Conservation (phyloP, 495 filamentous ascomycete genomes). For the Staphylotrichum tortipilum region DNA sequence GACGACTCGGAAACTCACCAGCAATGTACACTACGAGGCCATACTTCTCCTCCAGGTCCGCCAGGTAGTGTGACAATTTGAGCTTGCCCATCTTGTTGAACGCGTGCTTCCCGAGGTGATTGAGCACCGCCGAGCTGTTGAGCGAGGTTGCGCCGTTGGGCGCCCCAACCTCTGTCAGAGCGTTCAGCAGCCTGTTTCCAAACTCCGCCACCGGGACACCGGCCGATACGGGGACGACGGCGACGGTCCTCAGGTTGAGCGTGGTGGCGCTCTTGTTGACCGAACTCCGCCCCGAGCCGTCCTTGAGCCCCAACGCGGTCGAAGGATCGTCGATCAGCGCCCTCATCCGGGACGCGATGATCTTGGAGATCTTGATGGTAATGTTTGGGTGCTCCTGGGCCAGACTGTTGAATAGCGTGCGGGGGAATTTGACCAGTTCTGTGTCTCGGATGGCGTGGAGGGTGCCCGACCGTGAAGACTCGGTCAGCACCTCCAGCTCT, state of each 20-base stretch:
- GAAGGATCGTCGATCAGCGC: slow-evolving; percentile 71
- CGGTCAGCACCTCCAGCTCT: slow-evolving; percentile 94
- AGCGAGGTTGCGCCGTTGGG: slow-evolving; percentile 84
- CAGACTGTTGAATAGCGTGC: slow-evolving; percentile 93
- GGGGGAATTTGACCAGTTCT: slow-evolving; percentile 90
- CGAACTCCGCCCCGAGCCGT: slow-evolving; percentile 49
- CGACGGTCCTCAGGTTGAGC: slow-evolving; percentile 84
- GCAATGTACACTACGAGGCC: slow-evolving; percentile 93
- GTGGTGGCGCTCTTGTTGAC: slow-evolving; percentile 68
- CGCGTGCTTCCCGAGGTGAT: slow-evolving; percentile 88
- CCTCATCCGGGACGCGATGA: slow-evolving; percentile 93
- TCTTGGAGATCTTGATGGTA: slow-evolving; percentile 97
- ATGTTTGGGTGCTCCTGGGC: slow-evolving; percentile 96
- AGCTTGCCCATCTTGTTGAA: slow-evolving; percentile 97
- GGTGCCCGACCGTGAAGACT: slow-evolving; percentile 78
- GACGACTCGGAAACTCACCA: slow-evolving; percentile 44
- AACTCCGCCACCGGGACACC: slow-evolving; percentile 95
- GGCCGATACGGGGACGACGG: slow-evolving; percentile 80
- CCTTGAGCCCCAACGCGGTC: slow-evolving; percentile 27
- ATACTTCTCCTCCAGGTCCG: slow-evolving; percentile 95
- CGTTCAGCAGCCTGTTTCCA: slow-evolving; percentile 77
- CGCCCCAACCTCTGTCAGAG: slow-evolving; percentile 78
- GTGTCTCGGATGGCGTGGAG: slow-evolving; percentile 95
- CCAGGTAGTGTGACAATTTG: slow-evolving; percentile 90
- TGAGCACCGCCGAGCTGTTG: slow-evolving; percentile 87